Percentiles rank a stretch among this genome's conserved stretches.
phyloP scores from a whole-genome alignment of 208 protist genomes.

The Leishmania braziliensis region DNA sequence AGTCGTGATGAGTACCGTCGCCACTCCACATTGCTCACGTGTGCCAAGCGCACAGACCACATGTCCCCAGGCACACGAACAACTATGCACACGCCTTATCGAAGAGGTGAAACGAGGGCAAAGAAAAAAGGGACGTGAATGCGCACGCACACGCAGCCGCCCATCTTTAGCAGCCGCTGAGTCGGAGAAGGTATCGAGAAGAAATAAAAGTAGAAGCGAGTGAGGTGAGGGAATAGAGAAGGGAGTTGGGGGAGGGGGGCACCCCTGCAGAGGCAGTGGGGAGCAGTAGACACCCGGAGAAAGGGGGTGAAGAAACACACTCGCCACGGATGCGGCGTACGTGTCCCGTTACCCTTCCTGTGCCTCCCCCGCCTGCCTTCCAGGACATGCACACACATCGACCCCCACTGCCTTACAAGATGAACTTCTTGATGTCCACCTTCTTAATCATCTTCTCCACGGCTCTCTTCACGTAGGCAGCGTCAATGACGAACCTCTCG shows the following conservation, averaged over 20 bases:
- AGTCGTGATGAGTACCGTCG: not conserved
- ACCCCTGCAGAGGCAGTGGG: not conserved
- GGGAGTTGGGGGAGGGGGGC: not conserved
- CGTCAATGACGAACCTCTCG: constrained; percentile 88
- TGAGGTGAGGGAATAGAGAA: not conserved
- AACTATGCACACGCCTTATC: constrained; percentile 4
- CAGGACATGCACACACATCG: not conserved
- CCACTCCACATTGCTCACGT: not conserved
- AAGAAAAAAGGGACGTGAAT: not conserved
- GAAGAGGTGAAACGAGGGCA: constrained; percentile 3
- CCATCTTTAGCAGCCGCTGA: not conserved
- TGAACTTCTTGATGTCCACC: constrained; percentile 94
- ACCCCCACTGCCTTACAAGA: constrained; percentile 54
- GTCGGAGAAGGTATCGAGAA: not conserved
- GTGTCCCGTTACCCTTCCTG: not conserved
- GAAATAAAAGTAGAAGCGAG: not conserved
- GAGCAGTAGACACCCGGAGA: not conserved
- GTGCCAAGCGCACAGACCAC: not conserved
- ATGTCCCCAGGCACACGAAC: constrained; percentile 16
- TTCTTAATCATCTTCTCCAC: constrained; percentile 92
- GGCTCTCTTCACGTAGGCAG: constrained; percentile 88
- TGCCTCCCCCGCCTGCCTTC: not conserved
- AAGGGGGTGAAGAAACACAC: not conserved
- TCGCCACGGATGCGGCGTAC: not conserved
- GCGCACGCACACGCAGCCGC: constrained; percentile 6